Percentiles rank a stretch among this genome's conserved stretches.
phyloP scores from a whole-genome alignment of 257 asterid species.

The Penstemon davidsonii region DNA sequence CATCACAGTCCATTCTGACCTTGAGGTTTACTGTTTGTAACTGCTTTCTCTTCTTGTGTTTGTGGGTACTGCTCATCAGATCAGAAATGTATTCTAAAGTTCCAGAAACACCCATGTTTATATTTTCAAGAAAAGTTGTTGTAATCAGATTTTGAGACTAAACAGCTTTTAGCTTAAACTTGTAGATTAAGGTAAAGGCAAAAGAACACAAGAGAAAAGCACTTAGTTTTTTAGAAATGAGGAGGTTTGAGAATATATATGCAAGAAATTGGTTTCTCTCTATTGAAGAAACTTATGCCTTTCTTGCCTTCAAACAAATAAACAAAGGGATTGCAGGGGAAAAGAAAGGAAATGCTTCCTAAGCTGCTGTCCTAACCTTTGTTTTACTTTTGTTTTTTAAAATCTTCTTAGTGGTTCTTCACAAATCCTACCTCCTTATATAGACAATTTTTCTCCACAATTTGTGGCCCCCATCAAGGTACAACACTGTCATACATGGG shows the following conservation, averaged over 20 bases:
- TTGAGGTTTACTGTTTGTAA: constrained; percentile 72
- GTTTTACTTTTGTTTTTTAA: constrained; percentile 30
- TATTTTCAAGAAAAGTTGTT: background rate
- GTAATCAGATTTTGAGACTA: background rate
- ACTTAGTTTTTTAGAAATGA: background rate
- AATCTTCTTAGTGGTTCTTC: constrained; percentile 21
- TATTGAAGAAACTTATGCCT: constrained; percentile 31
- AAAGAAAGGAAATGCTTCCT: constrained; percentile 23
- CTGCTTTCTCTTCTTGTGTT: constrained; percentile 68
- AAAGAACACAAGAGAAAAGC: background rate
- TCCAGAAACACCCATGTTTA: constrained; percentile 69
- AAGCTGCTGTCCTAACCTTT: constrained; percentile 31
- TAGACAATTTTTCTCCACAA: constrained; percentile 34
- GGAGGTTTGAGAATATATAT: background rate
- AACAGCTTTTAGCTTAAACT: background rate
- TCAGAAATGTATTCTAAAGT: constrained; percentile 77
- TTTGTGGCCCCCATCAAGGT: constrained; percentile 25
- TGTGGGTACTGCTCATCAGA: constrained; percentile 52
- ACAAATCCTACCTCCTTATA: constrained; percentile 35
- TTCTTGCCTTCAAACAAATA: constrained; percentile 25
- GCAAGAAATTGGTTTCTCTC: constrained; percentile 19
- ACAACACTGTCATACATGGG: background rate
- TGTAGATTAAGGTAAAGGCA: background rate
- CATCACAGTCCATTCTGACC: constrained; percentile 94
- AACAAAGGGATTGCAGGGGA: background rate